Evolutionary conservation across 1,284 basidiomycete genomes (phyloP).

Genomic region (Apiotrichum laibachii): DNA sequence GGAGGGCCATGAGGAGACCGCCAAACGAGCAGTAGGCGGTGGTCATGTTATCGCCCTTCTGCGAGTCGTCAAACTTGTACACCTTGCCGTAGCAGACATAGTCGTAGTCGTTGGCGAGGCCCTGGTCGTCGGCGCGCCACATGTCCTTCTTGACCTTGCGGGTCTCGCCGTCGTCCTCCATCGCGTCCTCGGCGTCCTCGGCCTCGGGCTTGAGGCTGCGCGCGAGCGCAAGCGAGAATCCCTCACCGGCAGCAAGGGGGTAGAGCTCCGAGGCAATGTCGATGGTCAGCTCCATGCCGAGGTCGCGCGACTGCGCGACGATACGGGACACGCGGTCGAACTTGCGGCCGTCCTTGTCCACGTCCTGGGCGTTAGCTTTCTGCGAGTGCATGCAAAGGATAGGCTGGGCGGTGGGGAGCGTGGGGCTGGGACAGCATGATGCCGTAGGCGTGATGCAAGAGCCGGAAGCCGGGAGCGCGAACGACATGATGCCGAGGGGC

Average conservation of each 20-base stretch:
- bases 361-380: constrained; percentile 40
- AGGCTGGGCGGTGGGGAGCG: not conserved
- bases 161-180: constrained; percentile 33
- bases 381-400: too few species aligned
- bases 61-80: constrained; percentile 88
- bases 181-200: constrained; percentile 52
- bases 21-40: constrained; percentile 96
- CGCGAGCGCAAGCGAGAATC: constrained; percentile 80
- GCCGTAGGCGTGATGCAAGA: not conserved
- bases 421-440: not conserved
- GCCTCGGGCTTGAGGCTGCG: constrained; percentile 67
- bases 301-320: constrained; percentile 77
- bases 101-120: constrained; percentile 93
- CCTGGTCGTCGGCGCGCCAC: constrained; percentile 70
- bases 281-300: constrained; percentile 82
- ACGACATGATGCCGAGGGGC: too few species aligned
- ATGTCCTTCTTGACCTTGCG: constrained; percentile 83
- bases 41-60: constrained; percentile 57
- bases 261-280: constrained; percentile 90
- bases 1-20: constrained; percentile 91
- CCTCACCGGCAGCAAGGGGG: constrained; percentile 66
- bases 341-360: constrained; percentile 88
- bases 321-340: constrained; percentile 71
- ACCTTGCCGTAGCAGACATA: constrained; percentile 99
- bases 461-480: too few species aligned